Evolutionary conservation across 805 yeast species (phyloP).

Genomic region (Torulaspora quercuum): DNA sequence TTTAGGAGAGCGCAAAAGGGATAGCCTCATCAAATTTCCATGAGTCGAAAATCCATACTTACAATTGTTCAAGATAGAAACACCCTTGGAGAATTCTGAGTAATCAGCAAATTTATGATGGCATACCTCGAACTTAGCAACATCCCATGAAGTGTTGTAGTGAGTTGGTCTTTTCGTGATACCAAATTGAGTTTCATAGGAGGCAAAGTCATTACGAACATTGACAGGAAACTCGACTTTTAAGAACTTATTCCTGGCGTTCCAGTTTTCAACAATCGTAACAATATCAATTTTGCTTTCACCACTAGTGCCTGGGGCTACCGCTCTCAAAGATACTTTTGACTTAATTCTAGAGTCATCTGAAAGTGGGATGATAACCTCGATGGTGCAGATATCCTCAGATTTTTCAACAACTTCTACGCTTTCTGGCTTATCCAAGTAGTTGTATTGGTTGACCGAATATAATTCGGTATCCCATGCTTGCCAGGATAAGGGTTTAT

Average conservation of each 20-base stretch:
- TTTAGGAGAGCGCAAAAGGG: constrained; percentile 85
- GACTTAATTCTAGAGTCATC: constrained; percentile 58
- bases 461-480: constrained; percentile 98
- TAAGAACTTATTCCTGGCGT: constrained; percentile 79
- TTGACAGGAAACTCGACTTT: constrained; percentile 95
- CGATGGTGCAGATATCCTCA: constrained; percentile 59
- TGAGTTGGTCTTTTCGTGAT: constrained; percentile 89
- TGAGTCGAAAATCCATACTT: constrained; percentile 92
- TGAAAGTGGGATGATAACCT: constrained; percentile 60
- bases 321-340: constrained; percentile 56
- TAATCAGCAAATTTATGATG: constrained; percentile 92
- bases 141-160: constrained; percentile 93
- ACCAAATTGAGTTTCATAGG: constrained; percentile 93
- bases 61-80: constrained; percentile 73
- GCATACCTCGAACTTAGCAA: constrained; percentile 93
- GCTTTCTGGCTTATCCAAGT: constrained; percentile 38
- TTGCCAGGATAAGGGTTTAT: constrained; percentile 85
- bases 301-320: constrained; percentile 41
- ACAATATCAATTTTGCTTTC: constrained; percentile 49
- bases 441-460: constrained; percentile 67
- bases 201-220: constrained; percentile 68
- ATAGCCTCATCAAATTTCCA: constrained; percentile 86
- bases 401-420: constrained; percentile 39
- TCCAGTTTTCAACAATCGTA: constrained; percentile 70
- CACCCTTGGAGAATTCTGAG: constrained; percentile 84